phyloP scores from a whole-genome alignment of 805 yeast genomes.

The Priceomyces haplophilus region DNA sequence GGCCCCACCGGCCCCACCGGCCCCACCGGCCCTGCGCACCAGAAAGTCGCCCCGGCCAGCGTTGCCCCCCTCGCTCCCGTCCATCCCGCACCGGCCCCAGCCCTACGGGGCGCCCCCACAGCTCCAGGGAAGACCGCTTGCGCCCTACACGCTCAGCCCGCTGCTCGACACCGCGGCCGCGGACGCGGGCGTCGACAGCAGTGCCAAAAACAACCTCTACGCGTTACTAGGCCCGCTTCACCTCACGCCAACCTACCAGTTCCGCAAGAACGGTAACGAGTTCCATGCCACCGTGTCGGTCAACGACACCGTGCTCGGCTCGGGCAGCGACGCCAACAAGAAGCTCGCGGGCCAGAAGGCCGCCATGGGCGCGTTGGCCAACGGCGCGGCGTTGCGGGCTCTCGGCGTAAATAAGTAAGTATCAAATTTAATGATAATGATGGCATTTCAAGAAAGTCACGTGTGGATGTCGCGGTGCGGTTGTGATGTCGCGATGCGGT shows the following conservation, averaged over 20 bases:
- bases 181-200: conserved; percentile 12
- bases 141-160: conserved; percentile 6
- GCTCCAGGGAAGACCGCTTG: conserved; percentile 5
- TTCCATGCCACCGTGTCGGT: conserved; percentile 26
- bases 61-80: conserved; percentile 5
- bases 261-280: conserved; percentile 16
- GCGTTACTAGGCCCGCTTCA: conserved; percentile 21
- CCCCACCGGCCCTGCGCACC: too few species aligned
- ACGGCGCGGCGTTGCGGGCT: conserved; percentile 6
- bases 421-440: too few species aligned
- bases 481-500: too few species aligned
- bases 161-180: conserved; percentile 2
- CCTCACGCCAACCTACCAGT: conserved; percentile 31
- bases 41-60: neutral
- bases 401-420: conserved; percentile 9
- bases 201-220: conserved; percentile 31
- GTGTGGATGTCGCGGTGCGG: too few species aligned
- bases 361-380: conserved; percentile 29
- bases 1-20: too few species aligned
- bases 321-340: conserved; percentile 29
- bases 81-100: conserved; percentile 6
- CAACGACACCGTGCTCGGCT: conserved; percentile 30
- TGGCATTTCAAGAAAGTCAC: too few species aligned
- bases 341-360: conserved; percentile 39
- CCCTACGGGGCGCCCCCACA: conserved; percentile 12